Base-by-base conservation (phyloP, 768 basidiomycete species). In the Clavaria fumosa region DNA sequence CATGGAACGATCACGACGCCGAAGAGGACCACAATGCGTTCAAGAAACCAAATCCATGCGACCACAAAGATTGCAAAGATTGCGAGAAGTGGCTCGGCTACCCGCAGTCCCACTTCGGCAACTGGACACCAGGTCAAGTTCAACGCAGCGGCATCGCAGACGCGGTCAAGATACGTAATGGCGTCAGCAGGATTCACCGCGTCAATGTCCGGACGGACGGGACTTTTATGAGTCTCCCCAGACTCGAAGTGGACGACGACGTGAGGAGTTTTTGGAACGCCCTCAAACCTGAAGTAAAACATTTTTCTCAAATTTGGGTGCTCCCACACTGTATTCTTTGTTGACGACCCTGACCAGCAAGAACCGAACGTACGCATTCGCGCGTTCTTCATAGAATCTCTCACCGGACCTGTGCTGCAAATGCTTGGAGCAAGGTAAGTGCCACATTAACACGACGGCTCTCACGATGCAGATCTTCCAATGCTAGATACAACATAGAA, bases 31-130 rank as follows among this genome's bases (percentile, higher is more conserved):
- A n/a, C n/a, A n/a, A n/a, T n/a, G n/a, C n/a, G n/a, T n/a, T n/a
- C n/a, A n/a, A n/a, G n/a, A n/a, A n/a, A n/a, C n/a, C n/a, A n/a
- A n/a, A n/a, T n/a, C 40, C 40, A 11, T 43, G 42, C 24, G 34
- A 36, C 22, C 42, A 45, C 27, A 30, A 12, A 12, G 17, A 38
- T 12, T 42, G 44, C 34, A 17, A 39, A 14, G 31, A 19, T 3
- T 41, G 37, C 11, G 11, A 22, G 12, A 27, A 38, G 3, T 66
- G 63, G 63, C 23, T 7, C 5, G 33, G 37, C 17, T 66, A 66
- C 42, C 64, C 65, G 2, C 53, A 59, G 35, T 58, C 55, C 3
- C 50, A 53, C 24, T 66, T 66, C 33, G 54, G 56, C 31, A 66
- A 64, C 35, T 63, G 64, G 64, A 64, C 53, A 1, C 42, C 43